Evolutionary conservation across 1,284 basidiomycete genomes (phyloP), one percentile per base, ranked within the genome.

Genomic region (Naganishia liquefaciens): DNA sequence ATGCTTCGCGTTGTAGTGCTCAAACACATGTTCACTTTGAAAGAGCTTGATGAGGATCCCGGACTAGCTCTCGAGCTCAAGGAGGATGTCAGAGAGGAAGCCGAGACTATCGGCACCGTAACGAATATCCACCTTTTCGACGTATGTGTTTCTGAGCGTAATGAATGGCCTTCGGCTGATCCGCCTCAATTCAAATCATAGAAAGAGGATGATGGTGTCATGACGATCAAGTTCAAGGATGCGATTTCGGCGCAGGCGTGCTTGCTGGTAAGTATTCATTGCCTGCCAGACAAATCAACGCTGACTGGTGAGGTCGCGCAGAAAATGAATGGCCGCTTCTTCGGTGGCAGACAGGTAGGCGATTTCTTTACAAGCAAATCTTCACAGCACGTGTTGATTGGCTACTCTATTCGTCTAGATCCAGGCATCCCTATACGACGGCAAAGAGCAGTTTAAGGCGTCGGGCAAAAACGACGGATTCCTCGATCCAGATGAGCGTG

Each of bases 121-220:
- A 99, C 94, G 0, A 97, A 93, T 72, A 91, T 98, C 0, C 87
- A 92, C n/a, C 78, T 99, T 37, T 99, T 95, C 76, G 95, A 99
- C 80, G 93, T 95, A 75, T 78, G 91, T 83, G 37, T 37, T 51
- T 42, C 0, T 15, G 51, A 27, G 13, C 28, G 17, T 50, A 11
- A 51, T 23, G 64, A 51, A 27, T 33, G 42, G 15, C 33, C 28
- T 5, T 28, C 42, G 25, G 33, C 33, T 54, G 4, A 27, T 30
- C 2, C 25, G 15, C 42, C 21, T 19, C 10, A 49, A 6, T 43
- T 5, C 27, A 50, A 69, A 15, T 9, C 39, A 10, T 78, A 97
- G 93, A 86, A 88, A 80, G 96, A 99, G 76, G 82, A 87, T 25
- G 93, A 97, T 46, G 96, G 96, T 1, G 81, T 99, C 64, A 97